These are phyloP conservation scores for Ceratobasidium sp. DNA, from an alignment of 1,284 basidiomycete genomes.

Conservation along the genomic window DNA sequence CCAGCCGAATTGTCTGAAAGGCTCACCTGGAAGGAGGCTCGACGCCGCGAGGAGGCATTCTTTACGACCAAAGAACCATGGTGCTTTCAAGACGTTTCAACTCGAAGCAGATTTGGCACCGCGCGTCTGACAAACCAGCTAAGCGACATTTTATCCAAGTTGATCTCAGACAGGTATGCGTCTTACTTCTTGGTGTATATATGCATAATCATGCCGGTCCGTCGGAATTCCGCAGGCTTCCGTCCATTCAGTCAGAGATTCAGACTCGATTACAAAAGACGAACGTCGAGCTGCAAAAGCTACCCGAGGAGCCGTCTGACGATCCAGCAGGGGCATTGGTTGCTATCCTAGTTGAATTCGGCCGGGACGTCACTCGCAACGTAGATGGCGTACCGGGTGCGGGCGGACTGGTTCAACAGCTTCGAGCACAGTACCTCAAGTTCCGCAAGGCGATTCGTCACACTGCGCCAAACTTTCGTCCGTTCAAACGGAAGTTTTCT, in stretches of 20 bases:
- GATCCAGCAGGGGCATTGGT: conserved; percentile 44
- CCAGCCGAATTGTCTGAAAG: conserved; percentile 63
- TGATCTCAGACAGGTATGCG: conserved; percentile 42
- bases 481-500: conserved; percentile 17
- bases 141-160: conserved; percentile 44
- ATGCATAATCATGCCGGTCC: no score
- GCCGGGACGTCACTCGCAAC: conserved; percentile 40
- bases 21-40: conserved; percentile 50
- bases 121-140: conserved; percentile 45
- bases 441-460: conserved; percentile 23
- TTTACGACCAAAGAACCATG: conserved; percentile 43
- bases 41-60: conserved; percentile 45
- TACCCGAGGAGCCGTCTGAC: conserved; percentile 34
- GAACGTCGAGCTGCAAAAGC: background rate
- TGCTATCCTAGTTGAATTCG: conserved; percentile 38
- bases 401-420: conserved; percentile 36
- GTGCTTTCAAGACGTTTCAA: conserved; percentile 13
- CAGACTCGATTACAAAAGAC: background rate
- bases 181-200: background rate
- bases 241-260: background rate
- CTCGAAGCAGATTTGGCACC: conserved; percentile 32
- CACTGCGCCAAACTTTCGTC: conserved; percentile 40
- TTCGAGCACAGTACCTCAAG: conserved; percentile 18
- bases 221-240: background rate
- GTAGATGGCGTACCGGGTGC: conserved; percentile 41